phyloP scores from a whole-genome alignment of 2,329 filamentous ascomycete genomes.

The Cladophialophora exuberans region DNA sequence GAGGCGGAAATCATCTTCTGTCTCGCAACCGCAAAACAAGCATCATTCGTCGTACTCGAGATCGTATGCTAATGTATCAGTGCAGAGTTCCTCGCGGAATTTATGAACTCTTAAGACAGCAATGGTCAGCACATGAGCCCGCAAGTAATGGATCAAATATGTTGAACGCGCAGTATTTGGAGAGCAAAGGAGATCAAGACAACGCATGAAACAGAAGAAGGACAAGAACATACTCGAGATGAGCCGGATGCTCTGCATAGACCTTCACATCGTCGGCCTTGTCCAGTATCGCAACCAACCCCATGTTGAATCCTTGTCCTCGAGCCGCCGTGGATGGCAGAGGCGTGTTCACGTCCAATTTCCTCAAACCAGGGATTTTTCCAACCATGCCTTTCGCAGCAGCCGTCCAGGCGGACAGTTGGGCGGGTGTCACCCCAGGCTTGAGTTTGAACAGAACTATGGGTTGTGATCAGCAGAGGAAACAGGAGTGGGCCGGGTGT shows the following conservation, averaged over 20 bases:
- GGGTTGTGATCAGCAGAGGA: conserved; percentile 7
- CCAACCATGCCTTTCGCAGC: conserved; percentile 44
- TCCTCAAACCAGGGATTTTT: conserved; percentile 45
- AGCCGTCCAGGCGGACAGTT: conserved; percentile 39
- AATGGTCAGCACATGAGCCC: neutral
- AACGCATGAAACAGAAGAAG: neutral
- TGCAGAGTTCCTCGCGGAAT: conserved; percentile 45
- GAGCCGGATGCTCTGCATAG: conserved; percentile 52
- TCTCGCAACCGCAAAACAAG: neutral
- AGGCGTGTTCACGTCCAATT: conserved; percentile 42
- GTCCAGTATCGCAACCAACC: conserved; percentile 51
- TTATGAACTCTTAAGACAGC: conserved; percentile 43
- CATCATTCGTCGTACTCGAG: conserved; percentile 39
- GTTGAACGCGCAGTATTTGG: neutral
- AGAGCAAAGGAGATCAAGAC: no score
- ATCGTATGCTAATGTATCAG: conserved; percentile 48
- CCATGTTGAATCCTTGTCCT: conserved; percentile 51
- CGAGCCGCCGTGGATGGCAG: conserved; percentile 46
- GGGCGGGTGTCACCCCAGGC: conserved; percentile 39
- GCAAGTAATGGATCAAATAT: neutral
- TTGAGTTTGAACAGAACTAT: conserved; percentile 50
- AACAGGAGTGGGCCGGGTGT: neutral
- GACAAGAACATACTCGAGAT: conserved; percentile 45
- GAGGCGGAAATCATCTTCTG: neutral
- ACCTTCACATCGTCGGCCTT: conserved; percentile 45